Percentiles rank a stretch among this genome's conserved stretches.
These are phyloP conservation scores for Pseudogymnoascus sp. DNA, from an alignment of 2,329 filamentous ascomycete species.

Conservation along the genomic window DNA sequence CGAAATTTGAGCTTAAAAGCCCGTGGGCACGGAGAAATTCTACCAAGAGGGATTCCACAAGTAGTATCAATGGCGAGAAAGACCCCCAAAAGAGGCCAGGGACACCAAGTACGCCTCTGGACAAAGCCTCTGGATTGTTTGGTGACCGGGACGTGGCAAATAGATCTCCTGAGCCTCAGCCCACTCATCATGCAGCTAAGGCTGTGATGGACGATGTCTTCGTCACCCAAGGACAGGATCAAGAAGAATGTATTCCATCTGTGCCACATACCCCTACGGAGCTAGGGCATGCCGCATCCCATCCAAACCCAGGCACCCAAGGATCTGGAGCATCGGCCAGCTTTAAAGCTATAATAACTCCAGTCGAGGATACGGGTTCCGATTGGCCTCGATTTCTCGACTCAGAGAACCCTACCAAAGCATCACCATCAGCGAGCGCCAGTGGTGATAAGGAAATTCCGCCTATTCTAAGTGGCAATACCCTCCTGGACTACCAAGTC, in stretches of 20 bases:
- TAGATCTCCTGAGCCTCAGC: background rate
- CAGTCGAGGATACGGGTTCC: background rate
- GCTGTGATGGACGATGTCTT: background rate
- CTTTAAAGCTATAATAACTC: conserved; percentile 1
- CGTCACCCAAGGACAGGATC: background rate
- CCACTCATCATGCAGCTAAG: background rate
- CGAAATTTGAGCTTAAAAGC: background rate
- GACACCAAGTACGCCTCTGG: background rate
- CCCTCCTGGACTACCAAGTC: background rate
- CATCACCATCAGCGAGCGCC: background rate
- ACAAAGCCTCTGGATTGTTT: background rate
- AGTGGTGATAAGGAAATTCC: background rate
- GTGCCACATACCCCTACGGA: background rate
- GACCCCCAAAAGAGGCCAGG: background rate
- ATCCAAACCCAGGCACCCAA: background rate
- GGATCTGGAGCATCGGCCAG: background rate
- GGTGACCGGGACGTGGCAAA: background rate
- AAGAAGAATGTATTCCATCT: background rate
- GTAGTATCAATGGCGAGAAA: background rate
- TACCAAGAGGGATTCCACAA: background rate
- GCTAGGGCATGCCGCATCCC: background rate
- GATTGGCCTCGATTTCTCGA: background rate
- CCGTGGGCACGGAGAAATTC: background rate
- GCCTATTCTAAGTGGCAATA: background rate
- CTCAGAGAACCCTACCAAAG: background rate